Percentiles rank a stretch among this genome's conserved stretches.
phyloP scores from a whole-genome alignment of 371 early-diverging fungal species.

The Lichtheimia corymbifera region DNA sequence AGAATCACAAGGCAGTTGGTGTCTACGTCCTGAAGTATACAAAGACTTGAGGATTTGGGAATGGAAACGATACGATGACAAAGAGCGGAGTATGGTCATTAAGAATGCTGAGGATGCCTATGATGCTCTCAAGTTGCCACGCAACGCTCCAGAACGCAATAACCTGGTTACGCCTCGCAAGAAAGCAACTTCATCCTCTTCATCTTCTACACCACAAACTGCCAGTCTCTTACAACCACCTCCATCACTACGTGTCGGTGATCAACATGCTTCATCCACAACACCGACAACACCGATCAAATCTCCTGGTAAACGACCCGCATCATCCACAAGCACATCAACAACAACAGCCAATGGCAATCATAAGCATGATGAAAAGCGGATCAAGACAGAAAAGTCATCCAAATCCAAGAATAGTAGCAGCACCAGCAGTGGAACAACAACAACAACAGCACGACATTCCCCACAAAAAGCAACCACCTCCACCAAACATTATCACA shows the following conservation, averaged over 20 bases:
- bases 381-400: constrained; percentile 1
- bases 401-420: not conserved
- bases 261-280: constrained; percentile 1
- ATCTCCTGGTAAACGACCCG: constrained; percentile 6
- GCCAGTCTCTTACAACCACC: not conserved
- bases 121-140: constrained; percentile 43
- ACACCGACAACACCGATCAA: not conserved
- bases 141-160: constrained; percentile 52
- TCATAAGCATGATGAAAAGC: constrained; percentile 1
- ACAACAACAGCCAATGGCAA: not conserved
- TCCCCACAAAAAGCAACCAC: constrained; percentile 1
- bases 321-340: constrained; percentile 7
- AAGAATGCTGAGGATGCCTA: constrained; percentile 54
- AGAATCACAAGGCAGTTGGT: constrained; percentile 31
- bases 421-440: constrained; percentile 1
- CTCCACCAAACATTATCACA: not conserved
- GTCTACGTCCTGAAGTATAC: constrained; percentile 50
- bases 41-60: constrained; percentile 51
- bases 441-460: constrained; percentile 7
- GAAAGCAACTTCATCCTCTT: constrained; percentile 13
- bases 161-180: constrained; percentile 30
- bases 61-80: constrained; percentile 55
- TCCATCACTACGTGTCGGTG: not conserved
- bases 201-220: constrained; percentile 11
- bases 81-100: constrained; percentile 41